Conservation (phyloP, 2,329 filamentous ascomycete genomes). For the Fusarium redolens region DNA sequence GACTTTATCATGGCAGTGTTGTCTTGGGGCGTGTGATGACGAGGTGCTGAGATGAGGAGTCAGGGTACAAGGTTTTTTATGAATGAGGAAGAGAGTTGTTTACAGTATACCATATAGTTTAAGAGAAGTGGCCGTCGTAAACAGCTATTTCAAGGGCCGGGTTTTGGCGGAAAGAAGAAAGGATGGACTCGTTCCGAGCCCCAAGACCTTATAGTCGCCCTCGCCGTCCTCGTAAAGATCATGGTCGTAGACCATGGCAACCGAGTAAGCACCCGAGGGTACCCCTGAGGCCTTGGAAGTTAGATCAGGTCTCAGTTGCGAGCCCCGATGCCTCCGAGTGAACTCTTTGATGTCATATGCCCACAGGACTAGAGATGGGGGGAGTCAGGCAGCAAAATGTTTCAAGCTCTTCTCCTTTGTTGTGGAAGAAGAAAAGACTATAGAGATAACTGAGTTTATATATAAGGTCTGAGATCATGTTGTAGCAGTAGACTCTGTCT, state of each 20-base stretch:
- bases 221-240: no score
- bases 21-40: background rate
- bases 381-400: background rate
- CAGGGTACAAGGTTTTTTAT: background rate
- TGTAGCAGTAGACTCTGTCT: background rate
- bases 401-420: rapidly evolving
- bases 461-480: background rate
- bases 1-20: background rate
- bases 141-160: background rate
- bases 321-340: background rate
- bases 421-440: no score
- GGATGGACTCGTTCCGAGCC: no score
- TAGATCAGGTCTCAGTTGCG: no score
- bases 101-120: background rate
- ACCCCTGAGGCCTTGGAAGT: no score
- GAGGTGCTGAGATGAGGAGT: background rate
- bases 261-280: no score
- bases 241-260: no score
- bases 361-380: no score
- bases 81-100: background rate
- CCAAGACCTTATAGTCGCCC: no score
- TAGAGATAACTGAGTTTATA: no score
- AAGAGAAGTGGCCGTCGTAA: background rate
- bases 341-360: background rate
- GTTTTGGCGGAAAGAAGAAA: background rate